phyloP scores from a whole-genome alignment of 495 filamentous ascomycete genomes.

The Hyphodiscus hymeniophilus region DNA sequence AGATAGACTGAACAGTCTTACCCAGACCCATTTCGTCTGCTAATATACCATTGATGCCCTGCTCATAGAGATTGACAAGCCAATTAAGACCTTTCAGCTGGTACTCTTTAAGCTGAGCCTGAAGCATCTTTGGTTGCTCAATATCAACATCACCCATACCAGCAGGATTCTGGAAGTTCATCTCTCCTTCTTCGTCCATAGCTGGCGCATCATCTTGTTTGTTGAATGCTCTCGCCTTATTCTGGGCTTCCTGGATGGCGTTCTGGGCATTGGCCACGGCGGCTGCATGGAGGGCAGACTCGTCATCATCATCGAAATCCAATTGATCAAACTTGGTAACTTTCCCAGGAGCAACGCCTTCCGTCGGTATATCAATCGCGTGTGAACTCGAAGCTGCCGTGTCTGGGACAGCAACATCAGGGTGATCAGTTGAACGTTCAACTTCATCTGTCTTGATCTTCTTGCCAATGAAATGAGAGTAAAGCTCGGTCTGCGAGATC shows the following conservation, averaged over 20 bases:
- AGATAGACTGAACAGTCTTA: conserved; percentile 98
- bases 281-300: conserved; percentile 68
- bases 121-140: conserved; percentile 88
- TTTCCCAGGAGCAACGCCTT: conserved; percentile 50
- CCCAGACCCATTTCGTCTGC: conserved; percentile 99
- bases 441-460: conserved; percentile 97
- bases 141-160: conserved; percentile 90
- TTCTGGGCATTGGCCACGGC: conserved; percentile 95
- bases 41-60: conserved; percentile 98
- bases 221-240: conserved; percentile 90
- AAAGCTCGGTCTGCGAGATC: conserved; percentile 96
- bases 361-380: conserved; percentile 49
- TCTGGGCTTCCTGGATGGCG: conserved; percentile 89
- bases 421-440: conserved; percentile 77
- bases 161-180: conserved; percentile 99
- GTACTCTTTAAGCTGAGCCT: conserved; percentile 92
- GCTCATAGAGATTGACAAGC: conserved; percentile 98
- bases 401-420: conserved; percentile 45
- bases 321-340: conserved; percentile 90
- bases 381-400: conserved; percentile 35
- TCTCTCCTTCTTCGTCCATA: conserved; percentile 78
- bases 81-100: conserved; percentile 98
- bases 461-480: conserved; percentile 98
- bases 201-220: conserved; percentile 47
- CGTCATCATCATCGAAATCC: conserved; percentile 93